Evolutionary conservation across 345 rosid genomes (phyloP).

Genomic region (Citrus glauca): DNA sequence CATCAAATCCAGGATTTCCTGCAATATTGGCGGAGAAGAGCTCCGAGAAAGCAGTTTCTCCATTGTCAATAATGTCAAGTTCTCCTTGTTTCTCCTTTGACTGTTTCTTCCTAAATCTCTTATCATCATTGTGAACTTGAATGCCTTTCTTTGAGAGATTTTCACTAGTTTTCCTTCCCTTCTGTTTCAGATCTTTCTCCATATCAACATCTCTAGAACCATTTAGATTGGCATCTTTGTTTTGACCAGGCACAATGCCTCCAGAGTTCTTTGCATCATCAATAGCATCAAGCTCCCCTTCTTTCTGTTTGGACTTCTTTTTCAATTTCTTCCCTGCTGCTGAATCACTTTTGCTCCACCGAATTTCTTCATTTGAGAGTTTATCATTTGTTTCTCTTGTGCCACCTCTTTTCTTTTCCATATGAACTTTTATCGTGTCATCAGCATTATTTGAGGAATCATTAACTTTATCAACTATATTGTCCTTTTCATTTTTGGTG

Average conservation of each 20-base stretch:
- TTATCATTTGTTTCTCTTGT: constrained; percentile 9
- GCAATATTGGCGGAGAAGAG: constrained; percentile 29
- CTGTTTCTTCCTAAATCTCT: constrained; percentile 22
- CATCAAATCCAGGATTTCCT: constrained; percentile 19
- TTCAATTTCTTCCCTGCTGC: constrained; percentile 25
- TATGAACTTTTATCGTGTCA: constrained; percentile 21
- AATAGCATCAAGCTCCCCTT: constrained; percentile 36
- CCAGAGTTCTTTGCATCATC: constrained; percentile 34
- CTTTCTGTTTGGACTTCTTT: constrained; percentile 24
- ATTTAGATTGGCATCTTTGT: not conserved
- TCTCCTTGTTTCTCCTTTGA: constrained; percentile 26
- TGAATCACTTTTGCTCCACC: not conserved
- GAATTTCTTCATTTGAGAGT: constrained; percentile 17
- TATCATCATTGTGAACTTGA: not conserved
- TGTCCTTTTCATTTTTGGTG: constrained; percentile 26
- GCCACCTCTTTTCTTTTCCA: constrained; percentile 17
- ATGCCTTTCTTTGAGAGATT: constrained; percentile 18
- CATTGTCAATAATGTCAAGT: constrained; percentile 56
- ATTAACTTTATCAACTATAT: constrained; percentile 16
- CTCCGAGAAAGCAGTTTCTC: constrained; percentile 59
- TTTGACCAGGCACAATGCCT: constrained; percentile 8
- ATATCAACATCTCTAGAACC: too few relatives aligned
- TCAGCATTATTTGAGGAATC: constrained; percentile 10
- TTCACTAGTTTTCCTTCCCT: constrained; percentile 21
- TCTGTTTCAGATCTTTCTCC: too few relatives aligned